Evolutionary conservation across 2,329 filamentous ascomycete genomes (phyloP).

Genomic region (Chaetothyriales sp.): DNA sequence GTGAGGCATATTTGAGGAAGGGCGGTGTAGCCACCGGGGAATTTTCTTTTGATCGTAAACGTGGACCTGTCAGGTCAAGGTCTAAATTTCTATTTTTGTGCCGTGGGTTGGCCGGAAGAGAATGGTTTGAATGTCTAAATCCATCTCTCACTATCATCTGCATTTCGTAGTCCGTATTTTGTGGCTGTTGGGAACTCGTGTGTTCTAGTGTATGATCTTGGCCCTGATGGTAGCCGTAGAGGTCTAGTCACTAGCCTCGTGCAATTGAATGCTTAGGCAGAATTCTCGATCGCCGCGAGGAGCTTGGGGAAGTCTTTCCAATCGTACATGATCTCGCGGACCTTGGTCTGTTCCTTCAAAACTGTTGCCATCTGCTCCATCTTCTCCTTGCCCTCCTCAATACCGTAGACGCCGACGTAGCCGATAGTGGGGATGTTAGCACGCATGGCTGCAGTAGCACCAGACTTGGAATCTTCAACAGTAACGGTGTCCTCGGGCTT

Average conservation of each 20-base stretch:
- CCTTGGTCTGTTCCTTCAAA: constrained; percentile 40
- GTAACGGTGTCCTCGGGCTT: constrained; percentile 60
- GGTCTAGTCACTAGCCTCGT: not conserved
- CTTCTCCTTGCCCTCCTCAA: constrained; percentile 53
- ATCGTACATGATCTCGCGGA: constrained; percentile 39
- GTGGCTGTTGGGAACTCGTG: not conserved
- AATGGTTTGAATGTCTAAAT: not conserved
- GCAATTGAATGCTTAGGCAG: not conserved
- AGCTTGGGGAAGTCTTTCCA: constrained; percentile 23
- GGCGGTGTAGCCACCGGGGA: not conserved
- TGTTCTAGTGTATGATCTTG: too few relatives aligned
- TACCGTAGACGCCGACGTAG: constrained; percentile 69
- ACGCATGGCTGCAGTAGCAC: constrained; percentile 62
- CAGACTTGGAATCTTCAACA: constrained; percentile 82
- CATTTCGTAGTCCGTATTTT: not conserved
- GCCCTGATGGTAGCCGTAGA: not conserved
- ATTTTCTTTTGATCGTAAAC: not conserved
- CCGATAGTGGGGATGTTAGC: constrained; percentile 71
- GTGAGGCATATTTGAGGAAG: not conserved
- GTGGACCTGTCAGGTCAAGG: not conserved
- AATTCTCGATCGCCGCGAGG: not conserved
- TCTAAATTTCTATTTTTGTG: not conserved
- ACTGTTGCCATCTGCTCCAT: constrained; percentile 58
- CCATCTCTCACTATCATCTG: not conserved
- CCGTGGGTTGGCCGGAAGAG: not conserved